These are phyloP conservation scores for Xylariaceae sp. DNA, from an alignment of 2,329 filamentous ascomycete genomes.

Conservation along the genomic window DNA sequence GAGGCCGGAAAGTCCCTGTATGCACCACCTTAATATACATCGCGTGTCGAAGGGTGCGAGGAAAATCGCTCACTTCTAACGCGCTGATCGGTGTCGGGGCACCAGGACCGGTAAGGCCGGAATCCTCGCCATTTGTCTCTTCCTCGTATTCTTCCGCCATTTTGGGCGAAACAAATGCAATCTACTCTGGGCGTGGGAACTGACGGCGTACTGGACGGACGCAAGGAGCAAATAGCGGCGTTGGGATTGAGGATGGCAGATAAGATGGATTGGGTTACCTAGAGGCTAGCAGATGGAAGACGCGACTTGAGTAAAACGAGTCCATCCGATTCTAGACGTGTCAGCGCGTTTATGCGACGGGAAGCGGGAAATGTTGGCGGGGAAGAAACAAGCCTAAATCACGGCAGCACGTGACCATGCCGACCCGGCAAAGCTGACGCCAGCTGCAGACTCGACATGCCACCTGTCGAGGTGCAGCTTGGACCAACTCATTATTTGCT, in stretches of 20 bases:
- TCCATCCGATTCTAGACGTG: conserved; percentile 6
- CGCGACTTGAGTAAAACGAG: neutral
- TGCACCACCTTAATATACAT: neutral
- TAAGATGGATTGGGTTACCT: neutral
- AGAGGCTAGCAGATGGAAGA: neutral
- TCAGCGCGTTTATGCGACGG: conserved; percentile 26
- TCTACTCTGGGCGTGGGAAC: neutral
- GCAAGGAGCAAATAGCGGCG: neutral
- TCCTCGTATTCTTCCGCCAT: conserved; percentile 61
- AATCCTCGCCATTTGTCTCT: conserved; percentile 62
- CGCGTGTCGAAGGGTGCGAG: neutral
- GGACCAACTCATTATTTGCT: no score
- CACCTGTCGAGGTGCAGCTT: conserved; percentile 6
- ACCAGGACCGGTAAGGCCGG: conserved; percentile 72
- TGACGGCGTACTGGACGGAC: neutral
- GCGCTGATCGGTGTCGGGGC: conserved; percentile 86
- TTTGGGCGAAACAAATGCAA: conserved; percentile 33
- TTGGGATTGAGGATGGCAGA: neutral
- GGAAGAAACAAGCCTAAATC: conserved; percentile 27
- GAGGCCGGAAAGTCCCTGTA: conserved; percentile 76
- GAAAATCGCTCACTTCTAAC: conserved; percentile 64
- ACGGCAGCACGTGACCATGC: conserved; percentile 29
- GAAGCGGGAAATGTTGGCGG: conserved; percentile 19
- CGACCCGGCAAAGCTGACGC: neutral
- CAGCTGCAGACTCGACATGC: neutral